These are phyloP conservation scores for Eutrema yunnanense DNA, from an alignment of 345 rosid species.

Conservation along the genomic window DNA sequence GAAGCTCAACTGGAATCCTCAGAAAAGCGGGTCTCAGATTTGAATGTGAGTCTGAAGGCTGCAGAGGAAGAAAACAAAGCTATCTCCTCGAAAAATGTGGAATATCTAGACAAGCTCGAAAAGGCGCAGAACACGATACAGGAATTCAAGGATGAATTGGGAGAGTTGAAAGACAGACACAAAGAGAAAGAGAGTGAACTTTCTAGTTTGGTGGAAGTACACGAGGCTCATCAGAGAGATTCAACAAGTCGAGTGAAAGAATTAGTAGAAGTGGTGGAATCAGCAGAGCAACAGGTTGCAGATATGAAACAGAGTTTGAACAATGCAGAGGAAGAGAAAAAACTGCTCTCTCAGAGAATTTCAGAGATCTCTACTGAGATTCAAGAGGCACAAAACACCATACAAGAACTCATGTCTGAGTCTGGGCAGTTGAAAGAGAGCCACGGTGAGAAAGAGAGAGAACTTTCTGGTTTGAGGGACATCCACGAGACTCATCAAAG, in stretches of 20 bases:
- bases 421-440: constrained; percentile 42
- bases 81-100: constrained; percentile 42
- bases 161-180: constrained; percentile 34
- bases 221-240: not conserved
- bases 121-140: constrained; percentile 33
- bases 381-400: constrained; percentile 38
- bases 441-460: constrained; percentile 49
- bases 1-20: constrained; percentile 43
- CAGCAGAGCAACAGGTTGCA: constrained; percentile 20
- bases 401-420: constrained; percentile 39
- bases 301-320: constrained; percentile 42
- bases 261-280: not conserved
- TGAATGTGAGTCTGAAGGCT: constrained; percentile 34
- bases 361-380: constrained; percentile 47
- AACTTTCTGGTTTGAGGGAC: constrained; percentile 41
- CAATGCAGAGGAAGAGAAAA: constrained; percentile 46
- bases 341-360: constrained; percentile 41
- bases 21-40: constrained; percentile 41
- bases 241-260: not conserved
- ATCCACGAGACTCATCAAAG: constrained; percentile 46
- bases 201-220: not conserved
- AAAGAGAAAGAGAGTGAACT: constrained; percentile 4
- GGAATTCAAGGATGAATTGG: constrained; percentile 38
- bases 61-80: constrained; percentile 49
- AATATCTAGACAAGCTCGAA: constrained; percentile 44